Percentiles rank a stretch among this genome's conserved stretches.
Conservation (phyloP, 2,329 filamentous ascomycete species). For the Fusarium fujikuroi region DNA sequence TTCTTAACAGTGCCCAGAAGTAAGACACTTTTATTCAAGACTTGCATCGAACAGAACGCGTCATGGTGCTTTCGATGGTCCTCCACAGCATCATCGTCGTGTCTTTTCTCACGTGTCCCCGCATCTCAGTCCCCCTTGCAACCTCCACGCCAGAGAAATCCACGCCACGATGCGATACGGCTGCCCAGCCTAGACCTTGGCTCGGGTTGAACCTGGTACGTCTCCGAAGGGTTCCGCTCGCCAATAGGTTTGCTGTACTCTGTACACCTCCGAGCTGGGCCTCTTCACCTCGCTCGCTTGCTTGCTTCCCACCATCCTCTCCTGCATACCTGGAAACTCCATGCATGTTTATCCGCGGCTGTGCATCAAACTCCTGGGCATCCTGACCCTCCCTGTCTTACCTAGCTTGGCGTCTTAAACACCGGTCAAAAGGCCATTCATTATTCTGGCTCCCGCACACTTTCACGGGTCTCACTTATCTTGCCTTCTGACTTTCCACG, state of each 20-base stretch:
- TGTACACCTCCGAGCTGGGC: constrained; percentile 29
- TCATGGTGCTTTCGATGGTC: constrained; percentile 38
- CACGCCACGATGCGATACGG: constrained; percentile 42
- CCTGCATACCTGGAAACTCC: constrained; percentile 35
- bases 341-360: constrained; percentile 44
- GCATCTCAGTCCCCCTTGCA: constrained; percentile 42
- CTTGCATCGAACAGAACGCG: constrained; percentile 29
- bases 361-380: constrained; percentile 41
- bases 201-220: constrained; percentile 37
- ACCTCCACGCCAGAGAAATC: constrained; percentile 39
- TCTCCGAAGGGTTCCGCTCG: constrained; percentile 24
- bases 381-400: constrained; percentile 44
- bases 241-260: constrained; percentile 20
- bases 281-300: constrained; percentile 15
- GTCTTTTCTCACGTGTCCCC: constrained; percentile 45
- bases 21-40: constrained; percentile 26
- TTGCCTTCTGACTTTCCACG: constrained; percentile 30
- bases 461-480: constrained; percentile 31
- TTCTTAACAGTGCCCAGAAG: constrained; percentile 14
- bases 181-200: constrained; percentile 37
- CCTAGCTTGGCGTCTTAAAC: constrained; percentile 28
- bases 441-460: constrained; percentile 33
- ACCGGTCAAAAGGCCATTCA: constrained; percentile 32
- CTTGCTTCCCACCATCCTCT: constrained; percentile 40
- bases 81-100: constrained; percentile 40